Base-by-base conservation (phyloP, 257 asterid genomes). In the Nicotiana benthamiana region DNA sequence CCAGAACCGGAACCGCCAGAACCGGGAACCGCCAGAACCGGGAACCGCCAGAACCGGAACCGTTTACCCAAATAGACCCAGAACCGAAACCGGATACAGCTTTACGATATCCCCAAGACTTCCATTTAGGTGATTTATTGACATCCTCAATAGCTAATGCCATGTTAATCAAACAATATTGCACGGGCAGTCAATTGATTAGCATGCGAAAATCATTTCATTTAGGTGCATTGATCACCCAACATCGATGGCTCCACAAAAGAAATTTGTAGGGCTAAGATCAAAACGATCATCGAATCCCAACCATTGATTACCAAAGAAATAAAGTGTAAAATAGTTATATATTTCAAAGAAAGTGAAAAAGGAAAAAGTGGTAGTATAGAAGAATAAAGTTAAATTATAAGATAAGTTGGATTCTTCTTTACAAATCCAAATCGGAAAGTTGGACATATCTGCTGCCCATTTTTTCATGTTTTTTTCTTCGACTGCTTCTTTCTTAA, bases 401-500 rank as follows among this genome's bases (percentile, higher is more conserved):
- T 24, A 51, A 59, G 67, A 26, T 54, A 87, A 77, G 84, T 66
- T 26, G 80, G 83, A 87, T 84, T 83, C 86, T 80, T 87, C 68
- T 57, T 72, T 83, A 13, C 80, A 77, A 80, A 74, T 85, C 87
- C 81, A 83, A 86, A 84, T 80, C 82, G 82, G 75, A 84, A 75
- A 87, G 90, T 64, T 46, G 48, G 86, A 65, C 77, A 61, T 48
- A 75, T 76, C 80, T 79, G 82, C 80, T 56, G 32, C 63, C 59
- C 70, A 24, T 46, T 79, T 46, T 79, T 79, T 83, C 78, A 68
- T 62, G 18, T 80, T 56, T 63, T 77, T 81, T 80, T 79, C 52
- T 28, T 51, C 27, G 51, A 15, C 46, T 75, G 82, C 82, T 59
- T 80, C 59, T 26, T 54, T 72, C 63, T 75, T 60, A 83, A 52